These are phyloP conservation scores for Flammula alnicola DNA, from an alignment of 1,284 basidiomycete species.

Conservation along the genomic window DNA sequence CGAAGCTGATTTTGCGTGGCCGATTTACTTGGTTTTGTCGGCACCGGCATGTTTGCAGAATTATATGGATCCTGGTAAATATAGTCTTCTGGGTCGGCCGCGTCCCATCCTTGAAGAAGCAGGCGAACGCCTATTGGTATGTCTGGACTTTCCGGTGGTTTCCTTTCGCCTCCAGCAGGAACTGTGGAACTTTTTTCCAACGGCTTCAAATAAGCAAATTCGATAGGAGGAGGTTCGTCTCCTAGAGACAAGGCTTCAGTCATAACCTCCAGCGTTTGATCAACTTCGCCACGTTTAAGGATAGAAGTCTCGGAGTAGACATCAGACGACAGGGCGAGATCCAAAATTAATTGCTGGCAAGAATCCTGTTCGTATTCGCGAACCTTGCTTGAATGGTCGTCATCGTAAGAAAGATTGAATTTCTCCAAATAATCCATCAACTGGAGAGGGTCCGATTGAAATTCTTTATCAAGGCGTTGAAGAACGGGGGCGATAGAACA, in stretches of 20 bases:
- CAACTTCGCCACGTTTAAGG: conserved; percentile 31
- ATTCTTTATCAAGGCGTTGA: conserved; percentile 42
- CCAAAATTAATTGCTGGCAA: conserved; percentile 63
- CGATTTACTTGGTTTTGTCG: conserved; percentile 8
- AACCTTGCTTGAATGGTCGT: conserved; percentile 42
- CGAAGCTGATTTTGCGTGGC: conserved; percentile 7
- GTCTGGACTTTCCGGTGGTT: conserved; percentile 20
- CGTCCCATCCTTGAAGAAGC: conserved; percentile 69
- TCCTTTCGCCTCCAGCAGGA: conserved; percentile 26
- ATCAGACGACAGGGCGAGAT: conserved; percentile 62
- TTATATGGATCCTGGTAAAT: conserved; percentile 61
- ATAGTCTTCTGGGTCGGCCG: conserved; percentile 58
- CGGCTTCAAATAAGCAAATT: conserved; percentile 67
- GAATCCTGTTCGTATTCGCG: conserved; percentile 55
- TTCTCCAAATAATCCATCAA: conserved; percentile 42
- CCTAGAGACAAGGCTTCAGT: conserved; percentile 58
- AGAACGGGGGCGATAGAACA: conserved; percentile 51
- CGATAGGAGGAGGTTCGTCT: conserved; percentile 55
- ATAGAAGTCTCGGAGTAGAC: conserved; percentile 56
- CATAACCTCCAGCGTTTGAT: conserved; percentile 51
- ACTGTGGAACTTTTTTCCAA: conserved; percentile 35
- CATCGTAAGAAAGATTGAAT: conserved; percentile 47
- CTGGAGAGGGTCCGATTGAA: conserved; percentile 37
- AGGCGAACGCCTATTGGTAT: conserved; percentile 59
- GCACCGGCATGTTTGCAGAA: conserved; percentile 20